These are phyloP conservation scores for Caloboletus inedulis DNA, from an alignment of 1,284 basidiomycete species.

Conservation along the genomic window DNA sequence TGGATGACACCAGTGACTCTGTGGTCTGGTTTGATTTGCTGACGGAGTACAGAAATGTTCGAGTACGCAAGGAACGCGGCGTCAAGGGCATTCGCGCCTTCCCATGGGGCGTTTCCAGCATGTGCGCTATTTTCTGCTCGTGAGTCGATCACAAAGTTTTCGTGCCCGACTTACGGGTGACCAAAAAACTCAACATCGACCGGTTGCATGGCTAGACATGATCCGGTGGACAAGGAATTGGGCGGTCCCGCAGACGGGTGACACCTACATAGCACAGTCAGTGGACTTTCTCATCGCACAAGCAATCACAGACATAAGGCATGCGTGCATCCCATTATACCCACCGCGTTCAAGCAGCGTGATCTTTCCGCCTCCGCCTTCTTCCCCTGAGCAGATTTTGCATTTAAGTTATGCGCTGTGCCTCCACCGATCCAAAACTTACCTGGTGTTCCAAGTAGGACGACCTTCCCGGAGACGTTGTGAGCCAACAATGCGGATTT, in stretches of 20 bases:
- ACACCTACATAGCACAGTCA: conserved; percentile 45
- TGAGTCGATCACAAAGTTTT: background rate
- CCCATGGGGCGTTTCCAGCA: conserved; percentile 75
- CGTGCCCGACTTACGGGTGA: conserved; percentile 47
- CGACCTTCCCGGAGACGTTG: conserved; percentile 65
- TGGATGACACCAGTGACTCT: conserved; percentile 66
- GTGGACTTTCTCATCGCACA: conserved; percentile 4
- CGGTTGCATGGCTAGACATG: conserved; percentile 56
- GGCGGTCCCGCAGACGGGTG: conserved; percentile 56
- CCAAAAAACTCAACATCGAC: conserved; percentile 66
- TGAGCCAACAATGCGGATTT: conserved; percentile 65
- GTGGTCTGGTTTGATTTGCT: conserved; percentile 66
- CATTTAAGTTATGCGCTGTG: conserved; percentile 9
- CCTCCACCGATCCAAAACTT: conserved; percentile 16
- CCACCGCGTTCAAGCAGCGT: conserved; percentile 68
- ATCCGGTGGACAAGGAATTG: conserved; percentile 47
- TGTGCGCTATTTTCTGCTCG: conserved; percentile 53
- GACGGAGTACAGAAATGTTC: conserved; percentile 69
- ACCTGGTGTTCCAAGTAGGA: conserved; percentile 86
- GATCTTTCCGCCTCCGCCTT: conserved; percentile 76
- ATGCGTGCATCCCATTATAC: conserved; percentile 75
- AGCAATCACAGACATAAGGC: conserved; percentile 57
- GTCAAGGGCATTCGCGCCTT: conserved; percentile 81
- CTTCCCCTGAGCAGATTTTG: conserved; percentile 55
- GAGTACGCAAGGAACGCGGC: conserved; percentile 81